Evolutionary conservation across 2,329 filamentous ascomycete genomes (phyloP).

Genomic region (Thelonectria discophora): DNA sequence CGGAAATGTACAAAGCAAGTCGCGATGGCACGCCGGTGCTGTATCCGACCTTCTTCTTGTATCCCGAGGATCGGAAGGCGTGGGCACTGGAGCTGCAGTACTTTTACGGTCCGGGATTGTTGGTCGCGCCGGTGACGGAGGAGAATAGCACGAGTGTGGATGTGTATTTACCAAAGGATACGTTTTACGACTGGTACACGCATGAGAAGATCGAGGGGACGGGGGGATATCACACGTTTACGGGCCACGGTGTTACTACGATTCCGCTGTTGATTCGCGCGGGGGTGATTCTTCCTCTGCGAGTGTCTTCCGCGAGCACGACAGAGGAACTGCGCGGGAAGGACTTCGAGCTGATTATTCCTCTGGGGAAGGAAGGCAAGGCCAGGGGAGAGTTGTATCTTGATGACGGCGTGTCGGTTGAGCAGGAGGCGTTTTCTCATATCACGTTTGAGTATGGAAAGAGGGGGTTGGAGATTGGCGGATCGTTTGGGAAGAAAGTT

Average conservation of each 20-base stretch:
- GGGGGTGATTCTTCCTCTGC: constrained; percentile 70
- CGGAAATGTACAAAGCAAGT: constrained; percentile 9
- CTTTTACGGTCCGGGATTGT: constrained; percentile 58
- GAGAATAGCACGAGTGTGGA: constrained; percentile 55
- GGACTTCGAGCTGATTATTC: constrained; percentile 76
- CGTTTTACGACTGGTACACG: constrained; percentile 64
- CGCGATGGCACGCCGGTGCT: constrained; percentile 67
- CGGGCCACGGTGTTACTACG: constrained; percentile 50
- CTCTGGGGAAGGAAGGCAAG: constrained; percentile 67
- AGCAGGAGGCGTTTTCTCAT: constrained; percentile 61
- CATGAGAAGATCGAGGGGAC: constrained; percentile 53
- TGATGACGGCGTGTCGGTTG: constrained; percentile 77
- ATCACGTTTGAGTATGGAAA: constrained; percentile 68
- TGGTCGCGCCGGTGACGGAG: constrained; percentile 60
- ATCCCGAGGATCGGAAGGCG: constrained; percentile 61
- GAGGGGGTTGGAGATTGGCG: constrained; percentile 60
- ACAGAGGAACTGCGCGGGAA: constrained; percentile 70
- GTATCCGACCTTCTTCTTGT: constrained; percentile 77
- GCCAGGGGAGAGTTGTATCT: constrained; percentile 77
- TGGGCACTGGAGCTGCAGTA: constrained; percentile 60
- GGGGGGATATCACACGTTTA: constrained; percentile 47
- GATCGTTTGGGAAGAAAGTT: constrained; percentile 62
- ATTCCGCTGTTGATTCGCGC: constrained; percentile 76
- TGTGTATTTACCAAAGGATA: constrained; percentile 59
- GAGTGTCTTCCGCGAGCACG: constrained; percentile 66